Evolutionary conservation across 306 rosid genomes (phyloP).

Genomic region (Leucaena leucocephala): DNA sequence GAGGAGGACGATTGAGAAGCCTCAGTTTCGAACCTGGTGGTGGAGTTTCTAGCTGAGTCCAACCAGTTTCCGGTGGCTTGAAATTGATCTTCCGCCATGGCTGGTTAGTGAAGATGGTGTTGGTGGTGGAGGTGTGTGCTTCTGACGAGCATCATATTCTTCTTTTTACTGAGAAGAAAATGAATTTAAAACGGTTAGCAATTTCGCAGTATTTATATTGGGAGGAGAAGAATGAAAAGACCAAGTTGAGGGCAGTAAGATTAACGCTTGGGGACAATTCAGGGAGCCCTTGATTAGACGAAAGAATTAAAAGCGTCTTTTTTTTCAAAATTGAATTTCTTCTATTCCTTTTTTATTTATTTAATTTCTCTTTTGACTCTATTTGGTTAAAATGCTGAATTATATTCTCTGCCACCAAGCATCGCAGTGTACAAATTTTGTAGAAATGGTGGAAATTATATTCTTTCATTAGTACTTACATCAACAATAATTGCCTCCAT

Average conservation of each 20-base stretch:
- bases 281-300: slow-evolving; percentile 64
- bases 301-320: slow-evolving; percentile 39
- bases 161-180: slow-evolving; percentile 29
- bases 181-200: slow-evolving; percentile 76
- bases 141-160: slow-evolving; percentile 33
- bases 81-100: slow-evolving; percentile 87
- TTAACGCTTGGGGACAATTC: slow-evolving; percentile 43
- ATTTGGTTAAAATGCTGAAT: not conserved
- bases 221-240: slow-evolving; percentile 36
- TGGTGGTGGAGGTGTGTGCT: not conserved
- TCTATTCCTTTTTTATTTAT: slow-evolving; percentile 1
- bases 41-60: slow-evolving; percentile 62
- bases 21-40: slow-evolving; percentile 63
- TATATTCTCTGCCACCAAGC: not conserved
- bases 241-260: not conserved
- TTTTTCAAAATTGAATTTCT: slow-evolving; percentile 40
- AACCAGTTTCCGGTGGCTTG: slow-evolving; percentile 86
- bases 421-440: not conserved
- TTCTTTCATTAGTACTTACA: not conserved
- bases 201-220: slow-evolving; percentile 74
- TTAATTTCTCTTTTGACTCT: slow-evolving; percentile 15
- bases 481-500: no score
- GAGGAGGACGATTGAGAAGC: slow-evolving; percentile 77
- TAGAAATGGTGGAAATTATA: not conserved
- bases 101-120: slow-evolving; percentile 12